A percentile compares a stretch with the other conserved stretches of the same genome.
phyloP scores from a whole-genome alignment of 177 flowering plant species.

The Vitis hybrid region DNA sequence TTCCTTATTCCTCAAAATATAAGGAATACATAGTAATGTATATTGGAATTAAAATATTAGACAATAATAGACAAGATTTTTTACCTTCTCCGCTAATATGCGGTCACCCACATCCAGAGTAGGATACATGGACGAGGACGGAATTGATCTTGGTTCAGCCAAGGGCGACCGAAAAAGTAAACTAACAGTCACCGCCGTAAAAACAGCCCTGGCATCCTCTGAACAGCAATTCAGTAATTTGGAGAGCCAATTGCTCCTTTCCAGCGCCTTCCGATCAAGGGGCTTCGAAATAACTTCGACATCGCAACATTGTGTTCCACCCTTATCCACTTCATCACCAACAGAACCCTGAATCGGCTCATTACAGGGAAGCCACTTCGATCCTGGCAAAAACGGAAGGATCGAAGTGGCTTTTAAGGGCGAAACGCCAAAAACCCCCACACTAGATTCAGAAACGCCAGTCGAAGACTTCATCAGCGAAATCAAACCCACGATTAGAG shows the following conservation, averaged over 20 bases:
- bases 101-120: conserved; percentile 90
- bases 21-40: no score
- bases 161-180: conserved; percentile 61
- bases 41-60: no score
- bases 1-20: no score
- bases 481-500: conserved; percentile 43
- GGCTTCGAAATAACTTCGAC: conserved; percentile 1
- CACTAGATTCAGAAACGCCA: conserved; percentile 12
- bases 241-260: conserved; percentile 50
- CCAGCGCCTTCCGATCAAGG: conserved; percentile 10
- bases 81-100: conserved; percentile 91
- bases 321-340: conserved; percentile 37
- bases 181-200: conserved; percentile 77
- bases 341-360: conserved; percentile 34
- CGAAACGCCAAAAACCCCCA: conserved; percentile 45
- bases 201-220: conserved; percentile 76
- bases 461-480: conserved; percentile 47
- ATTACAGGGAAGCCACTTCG: conserved; percentile 74
- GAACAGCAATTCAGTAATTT: conserved; percentile 48
- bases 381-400: conserved; percentile 57
- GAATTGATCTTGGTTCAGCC: conserved; percentile 91
- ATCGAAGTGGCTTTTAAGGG: conserved; percentile 52
- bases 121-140: conserved; percentile 84
- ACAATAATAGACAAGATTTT: no score
- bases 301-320: conserved; percentile 31